Base-by-base conservation (phyloP, 768 basidiomycete species). In the Russula sp. region DNA sequence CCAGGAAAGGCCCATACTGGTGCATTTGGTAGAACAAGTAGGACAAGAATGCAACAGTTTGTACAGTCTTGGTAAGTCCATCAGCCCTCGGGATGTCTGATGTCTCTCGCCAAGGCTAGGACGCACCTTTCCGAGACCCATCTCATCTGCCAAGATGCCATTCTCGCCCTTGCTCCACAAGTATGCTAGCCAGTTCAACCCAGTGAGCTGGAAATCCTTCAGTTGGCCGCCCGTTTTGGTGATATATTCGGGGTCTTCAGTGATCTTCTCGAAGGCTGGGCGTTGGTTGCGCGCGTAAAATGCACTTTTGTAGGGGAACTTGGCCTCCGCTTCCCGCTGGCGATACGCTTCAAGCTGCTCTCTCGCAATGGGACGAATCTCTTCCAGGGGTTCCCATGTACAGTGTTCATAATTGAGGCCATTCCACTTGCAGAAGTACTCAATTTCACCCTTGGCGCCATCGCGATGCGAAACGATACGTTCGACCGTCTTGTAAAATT, bases 401-500 rank as follows among this genome's bases (percentile, higher is more conserved):
- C 92, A 89, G 68, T 97, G 88, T 59, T 91, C 87, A 75, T 98
- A 98, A 73, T 89, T 88, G 68, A 98, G 85, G 41, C 86, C 86
- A 59, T 83, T 85, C 97, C 97, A 99, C 77, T 99, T 98, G 87
- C 89, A 91, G 74, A 97, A 93, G 74, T 96, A 98, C 71, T 96
- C 88, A 53, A 84, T 81, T 63, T 81, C 78, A 34, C 74, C 75
- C 56, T 76, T 73, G 45, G 82, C 78, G 34, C 77, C 75, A 67
- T 91, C 85, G 32, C 92, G 83, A 69, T 92, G 84, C 5, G 87
- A 78, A 53, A 98, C 84, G 59, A 98, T 81, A 63, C 97, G 85
- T 72, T 99, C 97, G 55, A 98, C 92, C 14, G 83, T 87, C 75
- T 91, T 92, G 79, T 82, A 94, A 9, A 83, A 85, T 73, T 98